These are phyloP conservation scores for Schizothecium vesticola DNA, from an alignment of 495 filamentous ascomycete genomes.

Conservation along the genomic window DNA sequence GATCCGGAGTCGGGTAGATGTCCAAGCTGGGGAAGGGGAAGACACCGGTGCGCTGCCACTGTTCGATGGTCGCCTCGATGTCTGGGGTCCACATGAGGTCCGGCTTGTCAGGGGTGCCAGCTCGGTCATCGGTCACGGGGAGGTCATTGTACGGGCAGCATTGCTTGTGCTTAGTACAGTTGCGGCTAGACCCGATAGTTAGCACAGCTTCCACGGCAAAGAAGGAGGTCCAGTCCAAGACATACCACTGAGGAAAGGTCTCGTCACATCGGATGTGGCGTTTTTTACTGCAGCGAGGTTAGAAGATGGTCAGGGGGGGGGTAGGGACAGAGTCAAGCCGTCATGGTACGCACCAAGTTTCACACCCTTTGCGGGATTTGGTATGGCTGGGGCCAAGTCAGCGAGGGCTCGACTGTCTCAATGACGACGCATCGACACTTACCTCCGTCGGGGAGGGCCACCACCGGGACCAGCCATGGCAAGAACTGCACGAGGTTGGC, in stretches of 20 bases:
- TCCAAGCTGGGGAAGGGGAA: slow-evolving; percentile 83
- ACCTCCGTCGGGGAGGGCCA: slow-evolving; percentile 64
- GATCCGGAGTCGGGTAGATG: slow-evolving; percentile 61
- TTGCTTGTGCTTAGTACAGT: slow-evolving; percentile 98
- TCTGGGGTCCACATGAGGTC: slow-evolving; percentile 78
- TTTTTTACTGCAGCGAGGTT: slow-evolving; percentile 56
- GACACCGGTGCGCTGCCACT: slow-evolving; percentile 76
- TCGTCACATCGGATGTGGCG: slow-evolving; percentile 98
- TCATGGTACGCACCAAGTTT: slow-evolving; percentile 60
- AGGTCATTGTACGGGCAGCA: slow-evolving; percentile 95
- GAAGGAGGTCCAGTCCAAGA: slow-evolving; percentile 2
- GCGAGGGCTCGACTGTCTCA: slow-evolving; percentile 15
- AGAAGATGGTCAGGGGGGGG: slow-evolving; percentile 7
- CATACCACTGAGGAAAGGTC: slow-evolving; percentile 93
- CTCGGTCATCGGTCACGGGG: slow-evolving; percentile 57
- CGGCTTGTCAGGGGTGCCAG: slow-evolving; percentile 61
- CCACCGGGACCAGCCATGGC: slow-evolving; percentile 68
- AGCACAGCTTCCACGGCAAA: slow-evolving; percentile 19
- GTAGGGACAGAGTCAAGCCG: neutral
- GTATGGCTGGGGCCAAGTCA: slow-evolving; percentile 63
- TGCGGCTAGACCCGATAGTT: slow-evolving; percentile 57
- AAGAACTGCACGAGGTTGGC: slow-evolving; percentile 26
- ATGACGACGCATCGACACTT: slow-evolving; percentile 20
- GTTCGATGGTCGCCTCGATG: slow-evolving; percentile 72
- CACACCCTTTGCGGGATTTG: slow-evolving; percentile 95